phyloP scores from a whole-genome alignment of 2,329 filamentous ascomycete genomes.

The Fusarium goolgardi region DNA sequence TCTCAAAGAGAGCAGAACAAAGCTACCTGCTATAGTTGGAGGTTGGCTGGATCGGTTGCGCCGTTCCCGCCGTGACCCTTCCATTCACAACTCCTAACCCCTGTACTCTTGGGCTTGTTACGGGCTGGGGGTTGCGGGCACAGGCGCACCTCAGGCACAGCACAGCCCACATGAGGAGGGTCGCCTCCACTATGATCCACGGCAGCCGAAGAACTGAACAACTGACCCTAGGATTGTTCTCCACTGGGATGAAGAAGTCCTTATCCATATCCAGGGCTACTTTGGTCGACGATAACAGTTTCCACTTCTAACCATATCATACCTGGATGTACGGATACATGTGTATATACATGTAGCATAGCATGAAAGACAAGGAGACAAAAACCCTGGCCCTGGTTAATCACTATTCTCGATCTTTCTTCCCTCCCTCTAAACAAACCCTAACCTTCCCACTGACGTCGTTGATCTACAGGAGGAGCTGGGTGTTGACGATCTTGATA shows the following conservation, averaged over 20 bases:
- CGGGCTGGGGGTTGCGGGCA: slow-evolving; percentile 41
- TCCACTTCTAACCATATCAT: neutral
- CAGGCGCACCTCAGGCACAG: slow-evolving; percentile 5
- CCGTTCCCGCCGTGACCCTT: slow-evolving; percentile 29
- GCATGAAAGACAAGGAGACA: neutral
- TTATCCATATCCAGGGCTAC: neutral
- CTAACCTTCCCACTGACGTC: slow-evolving; percentile 32
- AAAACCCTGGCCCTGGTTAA: slow-evolving; percentile 11
- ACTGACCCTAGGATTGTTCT: neutral
- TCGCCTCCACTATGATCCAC: slow-evolving; percentile 27
- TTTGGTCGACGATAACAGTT: neutral
- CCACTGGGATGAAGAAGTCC: slow-evolving; percentile 11
- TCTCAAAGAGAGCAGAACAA: slow-evolving; percentile 26
- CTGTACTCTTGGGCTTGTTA: slow-evolving; percentile 15
- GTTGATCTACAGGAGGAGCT: slow-evolving; percentile 36
- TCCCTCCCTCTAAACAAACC: slow-evolving; percentile 16
- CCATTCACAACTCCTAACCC: slow-evolving; percentile 6
- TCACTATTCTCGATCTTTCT: slow-evolving; percentile 14
- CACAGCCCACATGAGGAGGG: slow-evolving; percentile 22
- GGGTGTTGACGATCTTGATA: slow-evolving; percentile 17
- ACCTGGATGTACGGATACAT: neutral
- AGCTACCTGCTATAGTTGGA: neutral
- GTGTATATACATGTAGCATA: neutral
- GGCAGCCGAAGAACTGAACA: slow-evolving; percentile 15
- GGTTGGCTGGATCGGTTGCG: slow-evolving; percentile 22